phyloP scores from a whole-genome alignment of 1,284 basidiomycete species.

The Pyrrhoderma noxium region DNA sequence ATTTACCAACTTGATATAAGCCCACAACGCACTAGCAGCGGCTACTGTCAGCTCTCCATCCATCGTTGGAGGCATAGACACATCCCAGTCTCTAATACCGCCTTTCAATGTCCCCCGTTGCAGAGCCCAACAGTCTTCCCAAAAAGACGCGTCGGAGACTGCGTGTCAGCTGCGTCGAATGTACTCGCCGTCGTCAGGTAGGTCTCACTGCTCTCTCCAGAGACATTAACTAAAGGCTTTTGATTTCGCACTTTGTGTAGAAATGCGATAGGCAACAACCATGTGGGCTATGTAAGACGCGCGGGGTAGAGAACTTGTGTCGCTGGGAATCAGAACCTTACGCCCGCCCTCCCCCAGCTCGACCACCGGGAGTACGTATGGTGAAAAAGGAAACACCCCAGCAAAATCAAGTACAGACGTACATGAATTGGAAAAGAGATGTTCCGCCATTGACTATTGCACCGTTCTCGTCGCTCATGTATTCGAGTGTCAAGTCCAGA shows the following conservation, averaged over 20 bases:
- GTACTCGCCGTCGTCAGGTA: constrained; percentile 48
- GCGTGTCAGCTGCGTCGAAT: constrained; percentile 48
- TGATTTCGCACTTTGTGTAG: constrained; percentile 24
- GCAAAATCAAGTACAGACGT: neutral
- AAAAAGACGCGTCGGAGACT: constrained; percentile 32
- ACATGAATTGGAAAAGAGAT: neutral
- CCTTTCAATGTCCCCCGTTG: no score
- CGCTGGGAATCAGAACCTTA: constrained; percentile 45
- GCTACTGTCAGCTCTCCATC: no score
- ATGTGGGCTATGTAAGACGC: constrained; percentile 41
- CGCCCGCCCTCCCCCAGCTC: constrained; percentile 40
- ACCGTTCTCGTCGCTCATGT: no score
- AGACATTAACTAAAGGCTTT: neutral
- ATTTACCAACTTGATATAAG: no score
- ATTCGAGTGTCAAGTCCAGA: neutral
- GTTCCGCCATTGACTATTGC: no score
- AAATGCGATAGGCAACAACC: constrained; percentile 49
- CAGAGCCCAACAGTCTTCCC: no score
- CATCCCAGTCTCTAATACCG: no score
- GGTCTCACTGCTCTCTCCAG: constrained; percentile 12
- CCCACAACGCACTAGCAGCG: no score
- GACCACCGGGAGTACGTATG: constrained; percentile 30
- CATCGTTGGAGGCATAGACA: no score
- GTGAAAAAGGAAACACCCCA: neutral
- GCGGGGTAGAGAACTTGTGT: constrained; percentile 45